Base-by-base conservation (phyloP, 2,329 filamentous ascomycete species). In the Verticillium alfalfae region DNA sequence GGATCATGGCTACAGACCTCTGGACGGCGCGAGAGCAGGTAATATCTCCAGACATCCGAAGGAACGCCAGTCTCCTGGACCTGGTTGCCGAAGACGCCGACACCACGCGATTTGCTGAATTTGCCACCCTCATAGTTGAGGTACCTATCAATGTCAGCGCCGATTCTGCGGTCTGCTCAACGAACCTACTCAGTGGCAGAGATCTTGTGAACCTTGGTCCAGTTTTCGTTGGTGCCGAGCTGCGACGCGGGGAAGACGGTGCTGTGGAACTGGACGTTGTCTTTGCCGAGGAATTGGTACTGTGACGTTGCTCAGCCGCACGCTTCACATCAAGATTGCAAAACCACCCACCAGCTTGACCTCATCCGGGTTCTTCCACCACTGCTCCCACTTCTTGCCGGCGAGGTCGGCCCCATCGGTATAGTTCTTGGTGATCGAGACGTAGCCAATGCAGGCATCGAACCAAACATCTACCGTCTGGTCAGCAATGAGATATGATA, bases 251-350 rank as follows among this genome's bases (percentile, higher is more conserved):
- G 94, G 81, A 96, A 97, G 71, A 96, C 93, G 70, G 97, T 91
- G 55, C 90, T 91, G 78, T 97, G 93, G 81, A 94, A 95, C 7
- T 87, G 87, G 16, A 92, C 73, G 37, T 77, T 77, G 69, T 80
- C 75, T 34, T 97, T 97, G 77, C 93, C 93, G 86, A 97, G 91
- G 81, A 97, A 96, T 78, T 97, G 93, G 75, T 95, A 97, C 56
- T 63, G 9, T 26, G 6, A n/a, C 36, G n/a, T 8, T n/a, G 52
- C 59, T 52, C 45, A 61, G 57, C 9, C 34, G 3, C 13, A 18
- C 15, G 57, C 9, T 34, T 2, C 13, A 18, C 15, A 15, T 16
- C n/a, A 39, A 7, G 8, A 6, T 34, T 3, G 2, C 6, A 12
- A 18, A 31, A 34, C 2, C 5, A 41, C 62, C 34, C n/a, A 61